Conservation (phyloP, 257 asterid species). For the Scutellaria galericulata region DNA sequence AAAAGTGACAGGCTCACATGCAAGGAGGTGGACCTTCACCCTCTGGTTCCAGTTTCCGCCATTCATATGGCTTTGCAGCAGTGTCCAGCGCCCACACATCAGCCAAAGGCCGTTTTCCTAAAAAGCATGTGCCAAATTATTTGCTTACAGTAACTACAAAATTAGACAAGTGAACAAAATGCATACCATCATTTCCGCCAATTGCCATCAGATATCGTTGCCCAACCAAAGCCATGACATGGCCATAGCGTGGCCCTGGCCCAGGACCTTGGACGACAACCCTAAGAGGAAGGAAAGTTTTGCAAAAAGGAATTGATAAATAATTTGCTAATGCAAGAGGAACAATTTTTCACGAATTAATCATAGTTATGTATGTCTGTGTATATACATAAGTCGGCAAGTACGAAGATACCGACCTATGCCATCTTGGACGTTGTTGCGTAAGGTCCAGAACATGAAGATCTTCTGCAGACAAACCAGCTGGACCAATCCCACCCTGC, state of each 20-base stretch:
- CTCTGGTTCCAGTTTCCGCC: constrained; percentile 99
- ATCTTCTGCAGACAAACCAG: constrained; percentile 98
- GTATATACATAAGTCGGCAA: not conserved
- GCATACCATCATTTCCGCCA: constrained; percentile 99
- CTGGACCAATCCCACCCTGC: constrained; percentile 99
- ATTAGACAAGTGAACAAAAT: constrained; percentile 22
- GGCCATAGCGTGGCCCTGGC: constrained; percentile 99
- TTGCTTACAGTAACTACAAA: constrained; percentile 23
- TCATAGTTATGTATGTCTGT: not conserved
- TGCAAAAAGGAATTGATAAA: constrained; percentile 13
- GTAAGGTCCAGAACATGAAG: constrained; percentile 98
- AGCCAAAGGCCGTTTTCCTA: constrained; percentile 97
- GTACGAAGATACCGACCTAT: constrained; percentile 62
- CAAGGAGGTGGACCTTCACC: constrained; percentile 99
- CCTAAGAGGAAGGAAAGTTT: constrained; percentile 46
- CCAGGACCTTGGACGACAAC: constrained; percentile 99
- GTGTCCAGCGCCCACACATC: constrained; percentile 99
- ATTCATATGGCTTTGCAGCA: constrained; percentile 99
- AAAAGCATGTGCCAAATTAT: constrained; percentile 39
- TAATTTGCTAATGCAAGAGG: constrained; percentile 20
- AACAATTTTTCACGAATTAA: constrained; percentile 23
- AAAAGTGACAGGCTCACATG: constrained; percentile 69
- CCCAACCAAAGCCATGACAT: constrained; percentile 99
- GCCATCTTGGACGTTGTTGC: constrained; percentile 97
- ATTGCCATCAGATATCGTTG: constrained; percentile 99